phyloP scores from a whole-genome alignment of 306 rosid genomes.

The Neltuma alba region DNA sequence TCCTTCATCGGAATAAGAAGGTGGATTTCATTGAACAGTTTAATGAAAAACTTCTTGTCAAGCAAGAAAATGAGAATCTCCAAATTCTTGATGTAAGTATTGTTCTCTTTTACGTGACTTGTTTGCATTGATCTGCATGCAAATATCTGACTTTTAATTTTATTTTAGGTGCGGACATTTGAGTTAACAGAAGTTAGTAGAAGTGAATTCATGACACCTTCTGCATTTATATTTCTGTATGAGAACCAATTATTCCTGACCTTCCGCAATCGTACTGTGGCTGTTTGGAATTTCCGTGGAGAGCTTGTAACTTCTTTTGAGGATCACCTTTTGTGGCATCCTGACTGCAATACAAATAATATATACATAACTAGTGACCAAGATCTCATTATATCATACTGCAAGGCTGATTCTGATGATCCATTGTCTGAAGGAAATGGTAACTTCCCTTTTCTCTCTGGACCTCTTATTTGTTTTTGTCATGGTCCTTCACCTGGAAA shows the following conservation, averaged over 20 bases:
- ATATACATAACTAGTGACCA: conserved; percentile 98
- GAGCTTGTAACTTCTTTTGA: conserved; percentile 99
- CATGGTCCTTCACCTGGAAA: neutral
- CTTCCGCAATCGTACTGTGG: conserved; percentile 93
- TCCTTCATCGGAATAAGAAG: conserved; percentile 94
- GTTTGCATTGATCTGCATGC: conserved; percentile 23
- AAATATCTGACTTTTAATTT: conserved; percentile 37
- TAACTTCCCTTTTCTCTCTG: conserved; percentile 33
- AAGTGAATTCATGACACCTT: conserved; percentile 96
- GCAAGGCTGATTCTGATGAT: conserved; percentile 99
- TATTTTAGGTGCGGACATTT: conserved; percentile 81
- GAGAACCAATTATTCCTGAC: conserved; percentile 96
- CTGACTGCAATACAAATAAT: conserved; percentile 97
- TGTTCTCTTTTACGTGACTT: conserved; percentile 10
- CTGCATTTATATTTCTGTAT: conserved; percentile 93
- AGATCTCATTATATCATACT: conserved; percentile 98
- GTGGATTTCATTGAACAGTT: conserved; percentile 99
- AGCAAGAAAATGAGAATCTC: conserved; percentile 98
- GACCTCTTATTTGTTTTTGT: neutral
- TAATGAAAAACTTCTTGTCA: conserved; percentile 98
- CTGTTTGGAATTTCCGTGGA: conserved; percentile 99
- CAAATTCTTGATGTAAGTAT: conserved; percentile 93
- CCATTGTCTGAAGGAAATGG: conserved; percentile 91
- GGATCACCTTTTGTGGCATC: conserved; percentile 99
- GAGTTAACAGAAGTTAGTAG: conserved; percentile 91